Percentiles rank a stretch among this genome's conserved stretches.
Conservation (phyloP, 2,329 filamentous ascomycete species). For the Coniochaeta sp. region DNA sequence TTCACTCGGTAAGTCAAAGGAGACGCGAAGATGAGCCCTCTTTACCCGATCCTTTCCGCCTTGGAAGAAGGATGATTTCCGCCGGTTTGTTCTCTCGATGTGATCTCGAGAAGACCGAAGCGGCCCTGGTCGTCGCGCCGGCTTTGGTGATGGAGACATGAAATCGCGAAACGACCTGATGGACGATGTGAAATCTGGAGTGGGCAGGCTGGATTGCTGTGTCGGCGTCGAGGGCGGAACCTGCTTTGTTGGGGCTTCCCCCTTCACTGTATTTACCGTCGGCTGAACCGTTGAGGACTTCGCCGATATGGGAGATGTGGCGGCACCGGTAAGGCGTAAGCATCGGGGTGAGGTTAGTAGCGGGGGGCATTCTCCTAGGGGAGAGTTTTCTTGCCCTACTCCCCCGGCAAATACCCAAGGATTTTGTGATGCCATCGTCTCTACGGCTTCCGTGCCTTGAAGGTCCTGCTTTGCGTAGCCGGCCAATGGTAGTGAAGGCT, state of each 20-base stretch:
- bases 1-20: slow-evolving; percentile 19
- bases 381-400: background rate
- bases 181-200: slow-evolving; percentile 39
- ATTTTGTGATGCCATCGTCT: background rate
- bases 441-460: background rate
- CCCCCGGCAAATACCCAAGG: background rate
- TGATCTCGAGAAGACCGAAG: slow-evolving; percentile 12
- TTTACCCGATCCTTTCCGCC: slow-evolving; percentile 14
- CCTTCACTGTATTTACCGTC: background rate
- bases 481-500: background rate
- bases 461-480: background rate
- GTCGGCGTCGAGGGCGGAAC: slow-evolving; percentile 18
- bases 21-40: slow-evolving; percentile 19
- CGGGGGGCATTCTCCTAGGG: background rate
- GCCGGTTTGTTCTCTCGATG: background rate
- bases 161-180: slow-evolving; percentile 47
- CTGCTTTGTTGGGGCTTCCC: background rate
- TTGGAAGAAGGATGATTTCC: background rate
- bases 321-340: background rate
- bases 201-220: slow-evolving; percentile 23
- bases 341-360: background rate
- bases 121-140: slow-evolving; percentile 8
- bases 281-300: background rate
- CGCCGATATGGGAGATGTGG: background rate
- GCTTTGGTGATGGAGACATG: slow-evolving; percentile 39